A percentile compares a stretch with the other conserved stretches of the same genome.
Evolutionary conservation across 2,329 filamentous ascomycete genomes (phyloP).

Genomic region (Aureobasidium sp.): DNA sequence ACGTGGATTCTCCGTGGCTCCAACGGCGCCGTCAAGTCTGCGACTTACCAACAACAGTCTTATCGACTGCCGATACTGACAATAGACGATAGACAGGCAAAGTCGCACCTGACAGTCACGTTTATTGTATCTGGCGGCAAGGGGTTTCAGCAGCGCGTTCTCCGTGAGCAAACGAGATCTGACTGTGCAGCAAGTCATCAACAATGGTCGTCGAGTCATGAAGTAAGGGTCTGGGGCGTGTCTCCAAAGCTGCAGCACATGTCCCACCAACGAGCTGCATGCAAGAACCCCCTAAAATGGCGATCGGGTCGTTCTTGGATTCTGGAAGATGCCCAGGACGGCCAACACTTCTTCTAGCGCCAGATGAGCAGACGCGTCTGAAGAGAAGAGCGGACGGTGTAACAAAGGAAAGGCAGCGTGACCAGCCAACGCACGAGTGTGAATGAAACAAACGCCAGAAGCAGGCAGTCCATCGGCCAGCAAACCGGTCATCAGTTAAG

Average conservation of each 20-base stretch:
- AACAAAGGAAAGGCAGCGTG: conserved; percentile 3
- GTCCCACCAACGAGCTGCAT: conserved; percentile 5
- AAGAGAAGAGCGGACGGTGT: neutral
- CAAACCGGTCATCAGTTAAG: conserved; percentile 1
- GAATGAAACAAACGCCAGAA: neutral
- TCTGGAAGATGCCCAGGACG: conserved; percentile 3
- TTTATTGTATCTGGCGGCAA: neutral
- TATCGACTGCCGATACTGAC: conserved; percentile 10
- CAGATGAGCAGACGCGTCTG: neutral
- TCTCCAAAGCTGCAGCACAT: neutral
- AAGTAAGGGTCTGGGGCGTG: neutral
- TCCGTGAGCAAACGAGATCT: neutral
- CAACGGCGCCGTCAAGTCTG: conserved; percentile 1
- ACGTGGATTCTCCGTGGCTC: conserved; percentile 6
- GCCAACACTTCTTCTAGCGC: conserved; percentile 6
- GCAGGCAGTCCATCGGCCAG: conserved; percentile 4
- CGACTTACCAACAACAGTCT: conserved; percentile 9
- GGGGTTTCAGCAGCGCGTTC: neutral
- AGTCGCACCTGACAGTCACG: neutral
- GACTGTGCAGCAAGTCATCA: conserved; percentile 3
- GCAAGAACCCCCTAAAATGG: conserved; percentile 8
- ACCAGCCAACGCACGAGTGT: conserved; percentile 10
- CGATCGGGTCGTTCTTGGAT: conserved; percentile 1
- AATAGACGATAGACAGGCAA: neutral
- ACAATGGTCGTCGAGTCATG: conserved; percentile 3